Percentiles rank a stretch among this genome's conserved stretches.
Evolutionary conservation across 2,329 filamentous ascomycete species (phyloP).

Genomic region (Arthrobotrys megalospora): DNA sequence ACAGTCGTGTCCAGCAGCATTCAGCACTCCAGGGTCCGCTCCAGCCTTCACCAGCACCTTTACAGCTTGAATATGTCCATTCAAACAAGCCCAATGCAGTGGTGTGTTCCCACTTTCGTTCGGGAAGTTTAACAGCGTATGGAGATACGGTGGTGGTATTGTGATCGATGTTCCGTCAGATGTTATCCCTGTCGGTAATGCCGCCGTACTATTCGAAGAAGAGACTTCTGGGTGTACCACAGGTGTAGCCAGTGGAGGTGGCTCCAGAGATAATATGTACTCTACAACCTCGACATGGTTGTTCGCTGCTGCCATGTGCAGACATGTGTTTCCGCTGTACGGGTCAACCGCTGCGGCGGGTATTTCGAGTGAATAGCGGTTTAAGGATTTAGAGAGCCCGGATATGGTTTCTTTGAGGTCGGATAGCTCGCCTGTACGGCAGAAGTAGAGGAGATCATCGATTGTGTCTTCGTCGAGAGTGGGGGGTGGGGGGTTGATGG

Average conservation of each 20-base stretch:
- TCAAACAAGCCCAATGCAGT: constrained; percentile 93
- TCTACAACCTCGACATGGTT: constrained; percentile 78
- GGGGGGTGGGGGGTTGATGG: constrained; percentile 62
- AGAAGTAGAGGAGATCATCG: constrained; percentile 91
- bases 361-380: constrained; percentile 74
- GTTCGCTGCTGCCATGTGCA: constrained; percentile 95
- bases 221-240: constrained; percentile 27
- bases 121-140: constrained; percentile 69
- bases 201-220: not conserved
- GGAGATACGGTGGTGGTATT: constrained; percentile 61
- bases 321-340: constrained; percentile 80
- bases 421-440: constrained; percentile 81
- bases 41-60: constrained; percentile 80
- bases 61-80: constrained; percentile 85
- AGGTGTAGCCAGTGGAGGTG: constrained; percentile 34
- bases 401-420: constrained; percentile 74
- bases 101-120: constrained; percentile 92
- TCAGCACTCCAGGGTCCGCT: constrained; percentile 82
- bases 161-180: constrained; percentile 19
- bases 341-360: constrained; percentile 80
- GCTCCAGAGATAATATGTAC: constrained; percentile 63
- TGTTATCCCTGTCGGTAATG: not conserved
- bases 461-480: constrained; percentile 81
- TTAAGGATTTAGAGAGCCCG: constrained; percentile 68
- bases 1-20: constrained; percentile 86